Conservation (phyloP, 2,329 filamentous ascomycete species). For the Aspergillus sp. region DNA sequence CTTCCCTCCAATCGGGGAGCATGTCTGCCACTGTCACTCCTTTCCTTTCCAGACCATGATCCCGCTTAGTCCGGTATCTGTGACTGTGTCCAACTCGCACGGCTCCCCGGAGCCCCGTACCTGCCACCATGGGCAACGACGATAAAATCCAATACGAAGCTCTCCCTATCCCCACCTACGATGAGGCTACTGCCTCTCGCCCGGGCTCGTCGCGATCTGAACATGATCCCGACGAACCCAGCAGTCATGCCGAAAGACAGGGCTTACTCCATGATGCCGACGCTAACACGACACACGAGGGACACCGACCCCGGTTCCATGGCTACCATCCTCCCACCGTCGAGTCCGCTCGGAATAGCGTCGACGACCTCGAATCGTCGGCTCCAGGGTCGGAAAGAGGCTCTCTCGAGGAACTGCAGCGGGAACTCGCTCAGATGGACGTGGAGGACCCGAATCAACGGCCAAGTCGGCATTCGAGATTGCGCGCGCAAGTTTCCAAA, state of each 20-base stretch:
- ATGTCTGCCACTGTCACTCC: slow-evolving; percentile 33
- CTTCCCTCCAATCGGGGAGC: slow-evolving; percentile 15
- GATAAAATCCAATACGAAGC: slow-evolving; percentile 60
- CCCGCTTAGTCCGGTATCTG: slow-evolving; percentile 29
- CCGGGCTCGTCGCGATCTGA: slow-evolving; percentile 51
- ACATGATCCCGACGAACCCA: slow-evolving; percentile 59
- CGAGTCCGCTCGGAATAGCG: slow-evolving; percentile 69
- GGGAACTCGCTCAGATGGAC: slow-evolving; percentile 87
- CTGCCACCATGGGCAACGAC: slow-evolving; percentile 45
- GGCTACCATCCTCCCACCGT: slow-evolving; percentile 81
- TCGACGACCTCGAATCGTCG: slow-evolving; percentile 56
- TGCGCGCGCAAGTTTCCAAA: slow-evolving; percentile 56
- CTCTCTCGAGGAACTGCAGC: slow-evolving; percentile 66
- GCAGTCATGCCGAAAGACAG: slow-evolving; percentile 73
- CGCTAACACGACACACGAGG: slow-evolving; percentile 34
- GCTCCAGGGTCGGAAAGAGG: slow-evolving; percentile 53
- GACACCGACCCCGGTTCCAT: slow-evolving; percentile 44
- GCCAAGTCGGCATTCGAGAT: slow-evolving; percentile 34
- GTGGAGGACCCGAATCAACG: slow-evolving; percentile 64
- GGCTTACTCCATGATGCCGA: slow-evolving; percentile 65
- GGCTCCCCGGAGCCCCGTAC: slow-evolving; percentile 32
- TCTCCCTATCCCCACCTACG: slow-evolving; percentile 77
- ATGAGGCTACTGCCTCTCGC: slow-evolving; percentile 70
- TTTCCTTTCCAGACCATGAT: slow-evolving; percentile 41
- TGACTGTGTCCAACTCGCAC: slow-evolving; percentile 29